Conservation (phyloP, 2,329 filamentous ascomycete genomes). For the Aspergillus candidus region DNA sequence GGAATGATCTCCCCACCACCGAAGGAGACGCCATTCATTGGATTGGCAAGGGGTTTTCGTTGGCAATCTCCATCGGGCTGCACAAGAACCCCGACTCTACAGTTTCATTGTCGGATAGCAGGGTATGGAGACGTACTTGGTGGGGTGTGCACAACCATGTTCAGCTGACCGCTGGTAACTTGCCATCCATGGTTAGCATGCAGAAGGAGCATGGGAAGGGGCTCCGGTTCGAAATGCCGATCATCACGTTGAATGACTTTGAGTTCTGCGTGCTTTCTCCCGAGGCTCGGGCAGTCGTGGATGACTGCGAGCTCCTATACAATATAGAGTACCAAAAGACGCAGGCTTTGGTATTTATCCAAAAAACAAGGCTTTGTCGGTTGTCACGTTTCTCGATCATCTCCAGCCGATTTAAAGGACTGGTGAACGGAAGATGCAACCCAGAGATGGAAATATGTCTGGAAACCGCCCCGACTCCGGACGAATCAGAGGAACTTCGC, state of each 20-base stretch:
- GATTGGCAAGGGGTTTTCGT: conserved; percentile 6
- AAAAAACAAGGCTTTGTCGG: conserved; percentile 8
- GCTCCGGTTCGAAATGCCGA: not conserved
- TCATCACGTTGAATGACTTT: conserved; percentile 2
- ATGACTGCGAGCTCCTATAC: conserved; percentile 4
- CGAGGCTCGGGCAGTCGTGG: not conserved
- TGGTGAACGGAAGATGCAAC: not conserved
- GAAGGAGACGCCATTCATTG: conserved; percentile 4
- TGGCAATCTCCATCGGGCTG: conserved; percentile 4
- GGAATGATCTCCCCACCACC: conserved; percentile 2
- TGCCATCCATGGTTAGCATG: conserved; percentile 1
- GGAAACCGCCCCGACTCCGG: not conserved
- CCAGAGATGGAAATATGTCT: too few species aligned
- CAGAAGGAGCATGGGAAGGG: not conserved
- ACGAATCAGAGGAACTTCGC: not conserved
- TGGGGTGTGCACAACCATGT: conserved; percentile 7
- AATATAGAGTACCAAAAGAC: conserved; percentile 4
- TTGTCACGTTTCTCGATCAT: conserved; percentile 2
- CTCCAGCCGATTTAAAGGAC: not conserved
- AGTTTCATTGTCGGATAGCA: not conserved
- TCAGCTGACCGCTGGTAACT: conserved; percentile 1
- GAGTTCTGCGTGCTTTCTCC: conserved; percentile 1
- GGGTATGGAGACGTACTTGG: conserved; percentile 6
- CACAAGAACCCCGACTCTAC: not conserved
- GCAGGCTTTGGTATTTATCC: conserved; percentile 6